Base-by-base conservation (phyloP, 345 rosid genomes). In the Populus alba region DNA sequence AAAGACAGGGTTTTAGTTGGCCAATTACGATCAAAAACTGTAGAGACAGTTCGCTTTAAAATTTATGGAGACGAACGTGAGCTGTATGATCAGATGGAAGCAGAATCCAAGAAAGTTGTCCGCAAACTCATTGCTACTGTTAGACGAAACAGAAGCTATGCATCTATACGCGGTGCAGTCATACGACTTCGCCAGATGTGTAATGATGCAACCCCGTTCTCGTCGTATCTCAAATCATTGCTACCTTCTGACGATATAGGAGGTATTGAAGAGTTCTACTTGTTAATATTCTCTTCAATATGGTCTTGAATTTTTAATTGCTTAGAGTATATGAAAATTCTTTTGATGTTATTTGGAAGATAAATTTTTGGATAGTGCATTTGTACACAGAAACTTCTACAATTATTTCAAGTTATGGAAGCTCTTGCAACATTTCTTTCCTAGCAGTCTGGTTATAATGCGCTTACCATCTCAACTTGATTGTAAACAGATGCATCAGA, bases 101-200 rank as follows among this genome's bases (percentile, higher is more conserved):
- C 79, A 72, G 86, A 90, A 78, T 94, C 94, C 59, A 93, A 91
- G 89, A 84, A 85, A 72, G 81, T 87, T 78, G 89, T 95, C 72
- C 89, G 83, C 73, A 84, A 79, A 5, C 88, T 87, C 74, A 92
- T 95, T 38, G 71, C 83, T 27, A 81, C 72, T 73, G 97, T 87
- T 39, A 85, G 83, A 82, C 71, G 92, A 70, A 79, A 76, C 80
- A 84, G 80, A 37, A 91, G 85, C 83, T 95, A 91, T 86, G 88
- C 95, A 35, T 87, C 91, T 17, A 87, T 95, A 73, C 89, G 92
- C 68, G 84, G 95, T 75, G 84, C 91, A 23, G 84, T 92, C 76
- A 85, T 93, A 74, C 90, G 97, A 65, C 94, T 95, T 74, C 91
- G 98, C 74, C 98, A 95, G 85, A 89, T 95, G 71, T 95, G 98